Base-by-base conservation (phyloP, 441 rosid genomes). In the Cnidoscolus chayamansa region DNA sequence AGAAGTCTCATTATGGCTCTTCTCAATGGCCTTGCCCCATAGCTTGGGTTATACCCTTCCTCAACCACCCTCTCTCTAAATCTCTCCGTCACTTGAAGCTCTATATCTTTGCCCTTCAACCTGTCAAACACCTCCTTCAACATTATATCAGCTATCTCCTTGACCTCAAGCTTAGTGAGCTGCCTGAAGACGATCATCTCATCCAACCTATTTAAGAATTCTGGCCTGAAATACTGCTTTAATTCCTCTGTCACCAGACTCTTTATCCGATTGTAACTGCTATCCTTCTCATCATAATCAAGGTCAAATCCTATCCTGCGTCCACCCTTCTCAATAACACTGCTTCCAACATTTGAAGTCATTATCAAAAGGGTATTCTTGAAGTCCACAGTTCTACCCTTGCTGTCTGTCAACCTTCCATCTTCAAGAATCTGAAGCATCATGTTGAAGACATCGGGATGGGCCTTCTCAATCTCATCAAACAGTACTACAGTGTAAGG, bases 371-470 rank as follows among this genome's bases (percentile, higher is more conserved):
- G 97, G 4, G 99, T 95, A 75, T 95, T 95, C 84, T 93, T 93
- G 86, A 95, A 95, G 72, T 95, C 98, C 3, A 95, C 99, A 0
- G 98, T 93, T 81, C 99, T 86, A 68, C 99, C 98, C 84, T 93
- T 95, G 85, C 99, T 95, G 77, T 95, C 99, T 0, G 98, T 95
- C 77, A 95, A 71, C 82, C 99, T 86, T 61, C 99, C 98, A 64
- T 95, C 99, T 86, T 95, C 99, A 0, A 95, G 92, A 75, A 95
- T 91, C 76, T 95, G 99, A 83, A 95, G 99, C 98, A 95, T 93
- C 94, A 93, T 91, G 87, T 95, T 93, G 83, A 93, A 95, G 67
- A 93, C 98, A 74, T 93, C 99, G 0, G 99, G 96, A 74, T 95
- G 98, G 9, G 99, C 99, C 82, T 95, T 95, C 80, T 95, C 99